phyloP scores from a whole-genome alignment of 768 basidiomycete genomes.

The Coprinellus aureogranulatus region DNA sequence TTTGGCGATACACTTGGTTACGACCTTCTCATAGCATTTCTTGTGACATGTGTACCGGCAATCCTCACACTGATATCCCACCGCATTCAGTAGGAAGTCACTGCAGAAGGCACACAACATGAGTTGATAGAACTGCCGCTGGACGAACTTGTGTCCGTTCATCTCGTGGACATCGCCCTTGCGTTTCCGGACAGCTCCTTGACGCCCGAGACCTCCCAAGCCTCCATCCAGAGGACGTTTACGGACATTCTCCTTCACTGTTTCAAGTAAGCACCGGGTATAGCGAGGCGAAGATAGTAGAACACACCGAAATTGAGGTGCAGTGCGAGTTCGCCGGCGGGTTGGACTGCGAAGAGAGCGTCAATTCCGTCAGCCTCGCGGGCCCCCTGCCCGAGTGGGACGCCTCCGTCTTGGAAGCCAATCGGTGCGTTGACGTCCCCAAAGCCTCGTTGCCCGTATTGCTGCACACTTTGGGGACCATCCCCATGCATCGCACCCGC shows the following conservation, averaged over 20 bases:
- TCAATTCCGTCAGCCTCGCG: conserved; percentile 78
- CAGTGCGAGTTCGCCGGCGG: conserved; percentile 88
- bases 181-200: conserved; percentile 96
- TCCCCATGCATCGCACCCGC: conserved; percentile 84
- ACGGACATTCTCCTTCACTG: conserved; percentile 97
- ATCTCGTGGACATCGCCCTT: conserved; percentile 99
- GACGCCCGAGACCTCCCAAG: conserved; percentile 86
- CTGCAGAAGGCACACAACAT: conserved; percentile 98
- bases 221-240: conserved; percentile 92
- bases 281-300: conserved; percentile 7
- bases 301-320: conserved; percentile 88
- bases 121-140: conserved; percentile 96
- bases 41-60: conserved; percentile 99
- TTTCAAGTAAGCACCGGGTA: conserved; percentile 10
- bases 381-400: conserved; percentile 4
- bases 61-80: conserved; percentile 99
- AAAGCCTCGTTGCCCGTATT: conserved; percentile 14
- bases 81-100: conserved; percentile 95
- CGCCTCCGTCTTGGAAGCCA: conserved; percentile 33
- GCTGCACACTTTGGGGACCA: conserved; percentile 32
- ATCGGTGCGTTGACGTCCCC: conserved; percentile 49
- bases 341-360: conserved; percentile 96
- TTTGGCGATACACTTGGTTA: conserved; percentile 99
- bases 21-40: conserved; percentile 98
- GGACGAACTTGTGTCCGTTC: conserved; percentile 98